Evolutionary conservation across 169 alveolate species (phyloP).

Genomic region (Theileria parva): DNA sequence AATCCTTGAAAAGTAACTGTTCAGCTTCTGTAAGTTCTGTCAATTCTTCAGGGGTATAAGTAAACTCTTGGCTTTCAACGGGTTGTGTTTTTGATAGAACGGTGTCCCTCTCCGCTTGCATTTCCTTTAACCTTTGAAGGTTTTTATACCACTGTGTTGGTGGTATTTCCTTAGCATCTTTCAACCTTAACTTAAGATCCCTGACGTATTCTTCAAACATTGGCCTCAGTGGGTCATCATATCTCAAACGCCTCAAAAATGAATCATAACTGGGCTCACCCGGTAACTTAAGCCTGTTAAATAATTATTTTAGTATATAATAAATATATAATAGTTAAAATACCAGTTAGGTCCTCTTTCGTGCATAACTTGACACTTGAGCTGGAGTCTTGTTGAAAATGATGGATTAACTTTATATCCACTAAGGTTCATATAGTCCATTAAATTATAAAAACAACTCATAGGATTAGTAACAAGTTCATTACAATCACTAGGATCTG

Average conservation of each 20-base stretch:
- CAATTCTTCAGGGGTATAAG: neutral
- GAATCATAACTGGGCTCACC: slow-evolving; percentile 52
- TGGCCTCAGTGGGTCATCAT: slow-evolving; percentile 55
- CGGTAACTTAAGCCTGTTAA: slow-evolving; percentile 39
- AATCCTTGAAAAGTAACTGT: neutral
- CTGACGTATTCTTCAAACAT: slow-evolving; percentile 41
- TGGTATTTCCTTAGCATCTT: slow-evolving; percentile 51
- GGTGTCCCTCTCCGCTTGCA: slow-evolving; percentile 30
- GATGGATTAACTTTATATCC: slow-evolving; percentile 54
- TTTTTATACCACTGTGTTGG: slow-evolving; percentile 32
- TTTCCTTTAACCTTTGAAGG: slow-evolving; percentile 23
- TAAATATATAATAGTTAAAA: neutral
- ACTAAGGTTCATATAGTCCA: slow-evolving; percentile 46
- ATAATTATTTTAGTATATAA: neutral
- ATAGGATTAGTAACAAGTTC: slow-evolving; percentile 46
- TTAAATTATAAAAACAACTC: slow-evolving; percentile 50
- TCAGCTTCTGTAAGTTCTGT: neutral
- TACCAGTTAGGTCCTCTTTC: slow-evolving; percentile 68
- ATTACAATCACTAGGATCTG: neutral
- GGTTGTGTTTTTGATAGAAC: neutral
- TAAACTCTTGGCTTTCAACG: neutral
- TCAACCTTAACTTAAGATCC: slow-evolving; percentile 47
- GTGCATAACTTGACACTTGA: slow-evolving; percentile 46
- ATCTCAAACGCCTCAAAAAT: slow-evolving; percentile 52
- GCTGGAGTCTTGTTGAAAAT: slow-evolving; percentile 41